Evolutionary conservation across 805 yeast species (phyloP).

Genomic region (Monosporozyma siamensis): DNA sequence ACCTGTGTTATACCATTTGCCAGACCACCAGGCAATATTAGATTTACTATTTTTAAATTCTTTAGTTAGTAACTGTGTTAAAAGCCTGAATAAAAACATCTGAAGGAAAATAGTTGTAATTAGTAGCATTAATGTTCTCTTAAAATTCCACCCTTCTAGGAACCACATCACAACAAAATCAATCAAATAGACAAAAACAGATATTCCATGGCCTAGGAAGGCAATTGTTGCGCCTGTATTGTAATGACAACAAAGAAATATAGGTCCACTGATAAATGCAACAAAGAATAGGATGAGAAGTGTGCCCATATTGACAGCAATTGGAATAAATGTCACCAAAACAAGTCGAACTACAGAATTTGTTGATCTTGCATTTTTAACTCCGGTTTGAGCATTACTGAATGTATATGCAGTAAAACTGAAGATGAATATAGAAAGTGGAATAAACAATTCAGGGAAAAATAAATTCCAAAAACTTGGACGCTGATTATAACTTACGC

Average conservation of each 20-base stretch:
- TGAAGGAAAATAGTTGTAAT: constrained; percentile 49
- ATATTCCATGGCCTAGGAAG: constrained; percentile 42
- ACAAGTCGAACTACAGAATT: constrained; percentile 56
- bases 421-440: constrained; percentile 58
- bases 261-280: constrained; percentile 43
- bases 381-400: constrained; percentile 84
- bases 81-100: constrained; percentile 42
- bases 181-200: constrained; percentile 44
- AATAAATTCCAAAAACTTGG: constrained; percentile 71
- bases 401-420: constrained; percentile 67
- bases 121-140: constrained; percentile 53
- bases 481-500: constrained; percentile 55
- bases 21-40: constrained; percentile 73
- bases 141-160: constrained; percentile 57
- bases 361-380: constrained; percentile 38
- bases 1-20: constrained; percentile 55
- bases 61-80: constrained; percentile 46
- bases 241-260: constrained; percentile 34
- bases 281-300: constrained; percentile 33
- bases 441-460: constrained; percentile 71
- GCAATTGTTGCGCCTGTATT: constrained; percentile 48
- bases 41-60: constrained; percentile 54
- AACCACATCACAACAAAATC: constrained; percentile 58
- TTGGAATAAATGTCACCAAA: constrained; percentile 43
- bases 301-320: constrained; percentile 31